A percentile compares a stretch with the other conserved stretches of the same genome.
phyloP scores from a whole-genome alignment of 257 asterid species.

The Anisodus tanguticus region DNA sequence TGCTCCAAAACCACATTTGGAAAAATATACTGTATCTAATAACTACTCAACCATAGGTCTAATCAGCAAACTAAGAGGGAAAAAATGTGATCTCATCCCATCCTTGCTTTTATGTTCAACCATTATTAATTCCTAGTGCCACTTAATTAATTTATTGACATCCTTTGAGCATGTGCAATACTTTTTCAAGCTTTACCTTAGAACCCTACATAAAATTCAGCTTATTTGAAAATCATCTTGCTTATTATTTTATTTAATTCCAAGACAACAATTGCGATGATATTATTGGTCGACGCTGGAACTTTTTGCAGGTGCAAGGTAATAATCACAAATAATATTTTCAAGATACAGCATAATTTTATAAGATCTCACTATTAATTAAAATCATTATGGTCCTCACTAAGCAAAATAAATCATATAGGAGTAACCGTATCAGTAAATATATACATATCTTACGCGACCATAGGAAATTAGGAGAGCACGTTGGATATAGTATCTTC shows the following conservation, averaged over 20 bases:
- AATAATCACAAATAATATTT: not conserved
- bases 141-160: not conserved
- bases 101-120: not conserved
- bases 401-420: not conserved
- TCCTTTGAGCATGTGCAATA: not conserved
- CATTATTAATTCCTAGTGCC: not conserved
- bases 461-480: not conserved
- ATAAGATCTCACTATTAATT: slow-evolving; percentile 3
- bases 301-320: not conserved
- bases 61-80: not conserved
- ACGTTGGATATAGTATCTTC: not conserved
- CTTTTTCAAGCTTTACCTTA: not conserved
- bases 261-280: not conserved
- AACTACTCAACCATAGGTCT: not conserved
- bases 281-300: not conserved
- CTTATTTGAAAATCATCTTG: not conserved
- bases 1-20: not conserved
- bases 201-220: not conserved
- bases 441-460: not conserved
- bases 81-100: not conserved
- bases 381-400: not conserved
- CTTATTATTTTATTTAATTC: not conserved
- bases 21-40: not conserved
- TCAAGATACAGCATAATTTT: not conserved
- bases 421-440: not conserved